Evolutionary conservation across 2,329 filamentous ascomycete species (phyloP), one percentile per base, ranked within the genome.

Genomic region (Cercospora janseana): DNA sequence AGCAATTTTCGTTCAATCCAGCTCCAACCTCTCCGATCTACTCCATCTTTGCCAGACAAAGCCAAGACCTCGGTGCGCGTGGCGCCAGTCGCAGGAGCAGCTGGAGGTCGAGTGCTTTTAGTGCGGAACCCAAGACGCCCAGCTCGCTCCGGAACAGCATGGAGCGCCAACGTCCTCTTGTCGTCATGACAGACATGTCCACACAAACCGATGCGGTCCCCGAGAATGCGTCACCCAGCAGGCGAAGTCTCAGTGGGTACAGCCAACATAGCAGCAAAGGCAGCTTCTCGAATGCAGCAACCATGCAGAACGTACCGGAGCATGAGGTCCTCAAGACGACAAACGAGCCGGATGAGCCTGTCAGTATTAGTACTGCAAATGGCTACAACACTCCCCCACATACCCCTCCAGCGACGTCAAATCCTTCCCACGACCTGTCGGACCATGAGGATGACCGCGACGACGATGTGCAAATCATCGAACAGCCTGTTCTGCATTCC

Each of bases 1-100:
- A 85, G 51, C 81, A 86, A 59, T 94, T 96, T 67, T 88, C 92
- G 63, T 93, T 88, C 69, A 83, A 83, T 58, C 87, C 88, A 3
- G 82, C 78, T 45, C 86, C 88, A 1, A 81, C 81, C 7, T 95
- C 88, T 67, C 88, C 90, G 1, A 72, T 83, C 28, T 82, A 75
- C 68, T 72, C 67, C 69, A 83, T 73, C 68, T 81, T 79, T 60
- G 66, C 68, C 28, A 70, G 86, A 53, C 82, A 81, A 64, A 95
- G 88, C 69, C 72, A 83, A 16, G 62, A 66, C 12, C 43, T 56
- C 10, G 46, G 56, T 34, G 64, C 63, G 24, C 60, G 63, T 29
- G 63, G 62, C 24, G 55, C 55, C 21, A 75, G 72, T 51, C 63
- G 86, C 61, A 77, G 85, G 46, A 85, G 81, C 57, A 95, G 88